Conservation (phyloP, 495 filamentous ascomycete species). For the Penicillium angulare region DNA sequence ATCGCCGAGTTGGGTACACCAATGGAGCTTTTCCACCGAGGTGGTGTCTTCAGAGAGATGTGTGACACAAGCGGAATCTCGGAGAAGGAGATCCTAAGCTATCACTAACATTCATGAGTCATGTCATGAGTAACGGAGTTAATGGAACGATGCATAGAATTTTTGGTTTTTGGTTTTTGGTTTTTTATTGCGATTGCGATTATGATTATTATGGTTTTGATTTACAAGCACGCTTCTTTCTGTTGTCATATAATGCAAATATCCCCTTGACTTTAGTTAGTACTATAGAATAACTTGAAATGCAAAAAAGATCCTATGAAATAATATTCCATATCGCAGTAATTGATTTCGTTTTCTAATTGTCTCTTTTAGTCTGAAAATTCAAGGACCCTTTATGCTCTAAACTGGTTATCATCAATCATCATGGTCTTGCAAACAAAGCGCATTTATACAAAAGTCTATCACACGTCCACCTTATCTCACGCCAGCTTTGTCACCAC, state of each 20-base stretch:
- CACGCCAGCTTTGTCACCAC: constrained; percentile 39
- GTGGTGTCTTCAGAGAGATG: constrained; percentile 1
- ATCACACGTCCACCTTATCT: neutral
- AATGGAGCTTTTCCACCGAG: neutral
- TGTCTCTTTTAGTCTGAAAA: too few species aligned
- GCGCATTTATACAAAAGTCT: neutral
- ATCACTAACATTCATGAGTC: too few species aligned
- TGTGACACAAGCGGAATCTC: neutral
- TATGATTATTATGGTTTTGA: too few species aligned
- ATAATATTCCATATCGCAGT: too few species aligned
- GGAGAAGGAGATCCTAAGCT: neutral
- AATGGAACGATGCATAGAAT: neutral
- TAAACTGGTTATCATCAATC: neutral
- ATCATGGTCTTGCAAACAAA: neutral
- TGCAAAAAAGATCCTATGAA: too few species aligned
- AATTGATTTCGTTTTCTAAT: too few species aligned
- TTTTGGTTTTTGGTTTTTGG: neutral
- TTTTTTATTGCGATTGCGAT: too few species aligned
- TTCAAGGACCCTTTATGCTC: too few species aligned
- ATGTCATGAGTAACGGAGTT: neutral
- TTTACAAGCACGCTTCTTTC: too few species aligned
- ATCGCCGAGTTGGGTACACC: constrained; percentile 2
- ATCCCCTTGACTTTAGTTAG: too few species aligned
- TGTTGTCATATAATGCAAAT: too few species aligned
- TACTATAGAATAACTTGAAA: too few species aligned